Evolutionary conservation across 2,329 filamentous ascomycete genomes (phyloP), one percentile per base, ranked within the genome.

Genomic region (Aspergillus nomiae): DNA sequence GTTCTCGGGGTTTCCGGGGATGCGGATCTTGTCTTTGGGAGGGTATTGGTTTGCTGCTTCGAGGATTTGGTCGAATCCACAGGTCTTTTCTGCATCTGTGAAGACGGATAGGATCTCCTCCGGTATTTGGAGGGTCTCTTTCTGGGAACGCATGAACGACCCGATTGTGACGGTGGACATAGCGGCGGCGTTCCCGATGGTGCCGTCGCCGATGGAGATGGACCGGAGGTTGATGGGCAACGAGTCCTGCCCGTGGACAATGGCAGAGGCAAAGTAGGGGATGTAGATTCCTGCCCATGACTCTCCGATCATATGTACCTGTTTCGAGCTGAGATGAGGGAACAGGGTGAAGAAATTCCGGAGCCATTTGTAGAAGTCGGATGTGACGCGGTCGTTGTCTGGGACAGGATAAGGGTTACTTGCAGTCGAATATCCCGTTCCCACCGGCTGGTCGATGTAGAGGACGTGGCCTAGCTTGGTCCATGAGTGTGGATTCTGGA

Each of bases 241-340:
- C 1, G 67, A 62, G 28, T 68, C 53, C 24, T 71, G 65, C 60
- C 73, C 70, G 8, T 72, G 60, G 19, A 78, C 57, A 24, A 80
- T 70, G 12, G 70, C 70, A 7, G 68, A 65, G 24, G 76, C 73
- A 48, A 80, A 73, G 32, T 78, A 77, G 1, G 77, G 76, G 28
- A 80, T 71, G 60, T 76, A 78, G 51, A 78, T 73, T 0, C 77
- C 77, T 8, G 73, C 76, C 61, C 76, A 78, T 11, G 75, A 77
- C 62, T 78, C 74, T n/a, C 76, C 77, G 56, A 77, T 74, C n/a
- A 78, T 34, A 61, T 78, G 73, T 1, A 76, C 69, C 11, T 70
- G 70, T 59, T 76, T 76, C 4, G 67, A 66, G n/a, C 69, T 63
- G 2, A 77, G 65, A 26, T 74, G 67, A 2, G 74, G 73, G 61